These are phyloP conservation scores for Neoboletus brunneissimus DNA, from an alignment of 768 basidiomycete genomes.

Conservation along the genomic window DNA sequence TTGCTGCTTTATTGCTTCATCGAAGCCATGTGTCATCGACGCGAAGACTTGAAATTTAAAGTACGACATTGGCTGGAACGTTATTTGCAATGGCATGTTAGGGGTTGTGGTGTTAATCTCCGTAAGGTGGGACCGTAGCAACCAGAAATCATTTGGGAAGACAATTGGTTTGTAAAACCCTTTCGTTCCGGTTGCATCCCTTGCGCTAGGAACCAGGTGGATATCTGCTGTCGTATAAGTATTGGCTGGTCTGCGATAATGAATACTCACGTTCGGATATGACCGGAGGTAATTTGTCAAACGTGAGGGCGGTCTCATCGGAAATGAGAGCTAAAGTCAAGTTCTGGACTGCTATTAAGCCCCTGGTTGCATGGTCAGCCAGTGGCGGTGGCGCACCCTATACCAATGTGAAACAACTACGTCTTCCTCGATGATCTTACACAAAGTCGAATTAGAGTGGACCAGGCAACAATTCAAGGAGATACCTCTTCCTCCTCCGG, in stretches of 20 bases:
- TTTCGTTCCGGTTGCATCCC: slow-evolving; percentile 62
- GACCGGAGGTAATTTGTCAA: slow-evolving; percentile 54
- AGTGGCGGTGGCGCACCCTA: slow-evolving; percentile 40
- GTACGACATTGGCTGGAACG: slow-evolving; percentile 81
- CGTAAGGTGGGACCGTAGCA: slow-evolving; percentile 73
- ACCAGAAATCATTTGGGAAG: slow-evolving; percentile 96
- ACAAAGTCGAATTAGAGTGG: slow-evolving; percentile 7
- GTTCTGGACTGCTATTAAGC: slow-evolving; percentile 50
- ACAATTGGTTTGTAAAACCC: slow-evolving; percentile 84
- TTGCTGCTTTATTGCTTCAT: slow-evolving; percentile 79
- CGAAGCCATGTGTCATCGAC: slow-evolving; percentile 81
- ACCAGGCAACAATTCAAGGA: slow-evolving; percentile 4
- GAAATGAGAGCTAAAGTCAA: slow-evolving; percentile 84
- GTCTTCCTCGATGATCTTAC: slow-evolving; percentile 41
- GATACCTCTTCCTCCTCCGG: slow-evolving; percentile 49
- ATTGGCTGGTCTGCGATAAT: neutral
- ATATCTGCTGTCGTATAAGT: slow-evolving; percentile 49
- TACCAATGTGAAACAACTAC: slow-evolving; percentile 85
- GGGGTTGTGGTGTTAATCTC: slow-evolving; percentile 86
- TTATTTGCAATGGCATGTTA: slow-evolving; percentile 73
- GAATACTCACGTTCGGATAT: slow-evolving; percentile 56
- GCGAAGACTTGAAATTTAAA: slow-evolving; percentile 88
- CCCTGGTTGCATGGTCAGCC: neutral
- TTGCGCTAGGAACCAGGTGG: slow-evolving; percentile 52
- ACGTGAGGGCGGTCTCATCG: slow-evolving; percentile 56